Evolutionary conservation across 2,329 filamentous ascomycete genomes (phyloP), one percentile per base, ranked within the genome.

Genomic region (Penicillium polonicum): DNA sequence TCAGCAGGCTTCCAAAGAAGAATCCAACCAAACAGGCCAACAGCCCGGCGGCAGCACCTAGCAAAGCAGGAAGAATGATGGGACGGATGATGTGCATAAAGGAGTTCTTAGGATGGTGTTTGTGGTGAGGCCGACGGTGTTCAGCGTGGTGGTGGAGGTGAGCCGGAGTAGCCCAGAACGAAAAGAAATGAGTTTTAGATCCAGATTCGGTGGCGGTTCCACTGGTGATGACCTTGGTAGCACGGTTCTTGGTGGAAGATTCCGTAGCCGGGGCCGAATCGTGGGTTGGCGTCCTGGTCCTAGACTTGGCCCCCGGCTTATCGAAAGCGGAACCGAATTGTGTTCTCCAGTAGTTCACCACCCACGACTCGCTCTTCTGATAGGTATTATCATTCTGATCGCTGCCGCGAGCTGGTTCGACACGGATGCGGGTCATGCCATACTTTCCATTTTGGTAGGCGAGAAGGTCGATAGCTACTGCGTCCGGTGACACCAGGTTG

Each of bases 1-100:
- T 41, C 52, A 49, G 4, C 2, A 68, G 21, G 39, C 60, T 60
- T 3, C 74, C 76, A 21, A 75, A 48, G 9, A 76, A 44, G 61
- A 76, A 77, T 19, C 76, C 76, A 1, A 76, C 46, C 29, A 75
- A 60, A 49, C 72, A 75, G 19, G 73, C 74, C 10, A 73, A 55
- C 23, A 78, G 55, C 25, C 75, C 75, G 5, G 73, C 72, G 2
- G 68, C 65, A 3, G 75, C 63, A 8, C 76, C 76, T 5, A 76
- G 60, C 2, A 78, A 55, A 10, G 71, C 71, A 4, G 76, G 76
- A n/a, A 78, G 61, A 23, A 78, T 62, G 12, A 76, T 71, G 17
- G 74, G 70, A 4, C 71, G 70, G 6, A 76, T 60, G 2, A 72
- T 55, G 38, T 66, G 65, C 29, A 70, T 48, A 52, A 74, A 69